Evolutionary conservation across 1,284 basidiomycete species (phyloP).

Genomic region (Phellopilus nigrolimitatus): DNA sequence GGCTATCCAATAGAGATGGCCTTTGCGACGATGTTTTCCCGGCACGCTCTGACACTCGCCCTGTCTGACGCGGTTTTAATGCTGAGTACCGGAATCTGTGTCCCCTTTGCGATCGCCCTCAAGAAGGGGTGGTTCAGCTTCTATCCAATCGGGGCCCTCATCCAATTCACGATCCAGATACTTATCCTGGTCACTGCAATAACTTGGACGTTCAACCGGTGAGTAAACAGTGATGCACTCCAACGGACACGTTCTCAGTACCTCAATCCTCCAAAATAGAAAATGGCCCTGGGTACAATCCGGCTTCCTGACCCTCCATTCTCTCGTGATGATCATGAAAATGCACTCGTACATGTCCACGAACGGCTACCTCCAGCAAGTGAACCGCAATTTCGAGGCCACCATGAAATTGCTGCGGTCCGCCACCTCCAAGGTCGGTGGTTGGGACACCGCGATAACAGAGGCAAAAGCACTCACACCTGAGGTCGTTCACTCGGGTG

Average conservation of each 20-base stretch:
- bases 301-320: constrained; percentile 91
- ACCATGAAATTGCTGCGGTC: constrained; percentile 43
- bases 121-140: constrained; percentile 77
- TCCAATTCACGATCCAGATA: constrained; percentile 81
- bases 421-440: constrained; percentile 50
- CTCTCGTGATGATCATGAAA: constrained; percentile 92
- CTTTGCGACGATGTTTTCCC: constrained; percentile 87
- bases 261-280: constrained; percentile 32
- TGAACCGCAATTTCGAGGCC: constrained; percentile 41
- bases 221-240: constrained; percentile 19
- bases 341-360: constrained; percentile 92
- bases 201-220: constrained; percentile 82
- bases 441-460: constrained; percentile 54
- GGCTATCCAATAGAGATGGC: constrained; percentile 77
- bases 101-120: constrained; percentile 79
- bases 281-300: constrained; percentile 99
- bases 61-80: constrained; percentile 83
- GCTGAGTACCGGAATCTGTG: constrained; percentile 67
- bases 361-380: constrained; percentile 79
- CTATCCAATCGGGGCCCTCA: constrained; percentile 63
- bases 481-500: constrained; percentile 27
- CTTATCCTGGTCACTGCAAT: constrained; percentile 65
- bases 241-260: not conserved
- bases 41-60: constrained; percentile 80
- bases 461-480: constrained; percentile 42